phyloP scores from a whole-genome alignment of 1,284 basidiomycete species.

The Chalciporus sp. region DNA sequence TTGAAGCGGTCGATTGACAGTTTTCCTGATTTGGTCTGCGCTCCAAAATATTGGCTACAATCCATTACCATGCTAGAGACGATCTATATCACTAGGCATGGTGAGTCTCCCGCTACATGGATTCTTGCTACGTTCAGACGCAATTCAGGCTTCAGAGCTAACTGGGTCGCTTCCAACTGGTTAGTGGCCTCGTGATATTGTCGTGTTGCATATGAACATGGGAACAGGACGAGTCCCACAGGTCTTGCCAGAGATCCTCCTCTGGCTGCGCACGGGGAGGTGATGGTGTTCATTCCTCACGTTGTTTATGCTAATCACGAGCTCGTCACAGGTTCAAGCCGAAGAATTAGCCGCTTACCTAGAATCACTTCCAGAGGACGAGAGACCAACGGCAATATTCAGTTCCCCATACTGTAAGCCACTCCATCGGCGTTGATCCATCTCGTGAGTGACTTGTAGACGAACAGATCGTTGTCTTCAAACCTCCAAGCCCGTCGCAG shows the following conservation, averaged over 20 bases:
- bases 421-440: not conserved
- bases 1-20: too few relatives aligned
- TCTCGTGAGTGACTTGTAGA: not conserved
- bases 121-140: not conserved
- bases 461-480: constrained; percentile 79
- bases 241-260: constrained; percentile 77
- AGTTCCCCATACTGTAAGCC: constrained; percentile 77
- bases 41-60: not conserved
- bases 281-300: constrained; percentile 26
- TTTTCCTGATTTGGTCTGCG: not conserved
- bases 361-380: constrained; percentile 59
- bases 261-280: constrained; percentile 76
- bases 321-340: constrained; percentile 63
- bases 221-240: constrained; percentile 63
- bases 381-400: constrained; percentile 76
- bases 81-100: constrained; percentile 82
- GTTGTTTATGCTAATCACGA: not conserved
- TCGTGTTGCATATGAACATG: constrained; percentile 3
- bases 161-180: constrained; percentile 73
- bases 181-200: constrained; percentile 31
- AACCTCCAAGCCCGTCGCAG: constrained; percentile 67
- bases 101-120: constrained; percentile 38
- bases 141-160: constrained; percentile 66
- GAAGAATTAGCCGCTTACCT: constrained; percentile 71
- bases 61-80: constrained; percentile 55